These are phyloP conservation scores for Sclerotinia glacialis DNA, from an alignment of 2,329 filamentous ascomycete species.

Conservation along the genomic window DNA sequence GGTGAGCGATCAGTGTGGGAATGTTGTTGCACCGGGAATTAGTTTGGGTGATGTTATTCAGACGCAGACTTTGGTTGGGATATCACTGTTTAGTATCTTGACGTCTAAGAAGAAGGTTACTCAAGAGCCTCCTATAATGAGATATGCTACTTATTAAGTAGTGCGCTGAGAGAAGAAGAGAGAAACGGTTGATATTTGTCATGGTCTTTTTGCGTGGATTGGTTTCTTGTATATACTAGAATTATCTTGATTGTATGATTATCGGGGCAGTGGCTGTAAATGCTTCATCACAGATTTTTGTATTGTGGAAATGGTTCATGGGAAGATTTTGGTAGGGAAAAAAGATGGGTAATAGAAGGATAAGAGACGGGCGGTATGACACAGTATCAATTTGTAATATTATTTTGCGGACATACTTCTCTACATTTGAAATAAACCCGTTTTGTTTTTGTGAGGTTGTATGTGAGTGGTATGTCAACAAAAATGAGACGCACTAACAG, in stretches of 20 bases:
- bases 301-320: not conserved
- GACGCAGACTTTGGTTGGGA: not conserved
- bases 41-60: conserved; percentile 14
- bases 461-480: not conserved
- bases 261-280: not conserved
- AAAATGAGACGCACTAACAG: not conserved
- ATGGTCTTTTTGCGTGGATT: not conserved
- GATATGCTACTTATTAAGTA: conserved; percentile 8
- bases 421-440: not conserved
- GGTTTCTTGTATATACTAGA: not conserved
- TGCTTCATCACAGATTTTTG: not conserved
- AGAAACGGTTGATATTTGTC: not conserved
- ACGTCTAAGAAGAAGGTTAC: not conserved
- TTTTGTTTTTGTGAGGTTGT: not conserved
- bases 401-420: not conserved
- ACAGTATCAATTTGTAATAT: not conserved
- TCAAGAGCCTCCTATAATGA: not conserved
- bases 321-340: not conserved
- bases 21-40: conserved; percentile 4
- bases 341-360: not conserved
- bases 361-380: not conserved
- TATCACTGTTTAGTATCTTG: not conserved
- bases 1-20: conserved; percentile 1
- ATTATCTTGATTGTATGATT: too few relatives aligned
- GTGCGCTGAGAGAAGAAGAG: not conserved